A percentile compares a stretch with the other conserved stretches of the same genome.
These are phyloP conservation scores for Fraxinus floribunda DNA, from an alignment of 305 asterid genomes.

Conservation along the genomic window DNA sequence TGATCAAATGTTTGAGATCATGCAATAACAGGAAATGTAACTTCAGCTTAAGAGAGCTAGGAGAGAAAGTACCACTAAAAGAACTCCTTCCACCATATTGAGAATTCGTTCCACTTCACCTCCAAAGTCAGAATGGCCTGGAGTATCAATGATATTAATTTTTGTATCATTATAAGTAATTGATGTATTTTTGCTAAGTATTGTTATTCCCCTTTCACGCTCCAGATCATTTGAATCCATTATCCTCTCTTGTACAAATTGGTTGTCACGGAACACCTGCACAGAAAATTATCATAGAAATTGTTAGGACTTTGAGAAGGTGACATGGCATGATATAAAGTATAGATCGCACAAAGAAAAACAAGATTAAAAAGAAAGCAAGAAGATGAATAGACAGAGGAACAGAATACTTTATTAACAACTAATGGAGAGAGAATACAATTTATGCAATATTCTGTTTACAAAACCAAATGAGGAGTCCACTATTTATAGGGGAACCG, in stretches of 20 bases:
- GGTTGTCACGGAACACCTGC: constrained; percentile 98
- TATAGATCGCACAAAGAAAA: too few relatives aligned
- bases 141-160: constrained; percentile 94
- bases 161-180: constrained; percentile 83
- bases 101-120: constrained; percentile 99
- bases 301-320: too few relatives aligned
- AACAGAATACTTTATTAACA: too few relatives aligned
- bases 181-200: constrained; percentile 97
- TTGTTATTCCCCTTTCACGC: constrained; percentile 98
- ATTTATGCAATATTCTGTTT: too few relatives aligned
- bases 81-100: constrained; percentile 99
- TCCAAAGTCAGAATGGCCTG: constrained; percentile 99
- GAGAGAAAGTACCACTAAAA: constrained; percentile 71
- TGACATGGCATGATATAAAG: too few relatives aligned
- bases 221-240: constrained; percentile 98
- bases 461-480: too few relatives aligned
- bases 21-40: not conserved
- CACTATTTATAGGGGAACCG: too few relatives aligned
- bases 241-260: constrained; percentile 86
- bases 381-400: too few relatives aligned
- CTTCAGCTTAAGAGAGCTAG: not conserved
- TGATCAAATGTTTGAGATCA: not conserved
- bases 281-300: constrained; percentile 23
- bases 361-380: too few relatives aligned
- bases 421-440: too few relatives aligned